Base-by-base conservation (phyloP, 306 rosid species). In the Elaeagnus macrophylla region DNA sequence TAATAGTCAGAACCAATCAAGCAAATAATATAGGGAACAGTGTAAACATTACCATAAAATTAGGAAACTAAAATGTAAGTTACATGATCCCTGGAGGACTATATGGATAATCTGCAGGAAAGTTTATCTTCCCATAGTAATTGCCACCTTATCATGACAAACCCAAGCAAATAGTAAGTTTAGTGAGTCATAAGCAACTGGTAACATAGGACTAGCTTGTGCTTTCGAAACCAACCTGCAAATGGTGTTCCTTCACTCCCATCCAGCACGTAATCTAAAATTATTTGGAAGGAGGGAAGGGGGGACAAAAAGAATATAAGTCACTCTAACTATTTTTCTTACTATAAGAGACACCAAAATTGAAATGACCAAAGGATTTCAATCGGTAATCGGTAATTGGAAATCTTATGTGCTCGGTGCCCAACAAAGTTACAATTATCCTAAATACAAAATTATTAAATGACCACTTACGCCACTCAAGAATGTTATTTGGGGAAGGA, bases 241-340 rank as follows among this genome's bases (percentile, higher is more conserved):
- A 91, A 91, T 54, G 99, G 94, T 48, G 99, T 91, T 68, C 89
- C 99, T 73, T 88, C 93, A 43, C 95, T 87, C 84, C 99, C 99
- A 80, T 91, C 99, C 80, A 91, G 64, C 48, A 91, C 88, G 19
- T 87, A 91, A 83, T 91, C 99, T 91, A 81, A 55, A 68, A 69
- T 42, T 10, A 42, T 13, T 7, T 9, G 5, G 46, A 42, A 3
- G 3, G 46, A 42, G 10, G 13, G 46, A 42, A 6, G 13, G 1
- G 46, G 0, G 9, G 46, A 9, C 11, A 19, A 25, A 9, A 57
- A 25, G 37, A 14, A 45, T 38, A 15, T 15, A 56, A 35, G 17
- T 15, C 40, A 9, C 39, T 9, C 10, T 42, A 13, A 9, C 9
- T 42, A 7, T 10, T 13, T 9, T 42, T 42, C 13, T 42, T 9